These are phyloP conservation scores for Candida yuanshanica DNA, from an alignment of 805 yeast species.

Conservation along the genomic window DNA sequence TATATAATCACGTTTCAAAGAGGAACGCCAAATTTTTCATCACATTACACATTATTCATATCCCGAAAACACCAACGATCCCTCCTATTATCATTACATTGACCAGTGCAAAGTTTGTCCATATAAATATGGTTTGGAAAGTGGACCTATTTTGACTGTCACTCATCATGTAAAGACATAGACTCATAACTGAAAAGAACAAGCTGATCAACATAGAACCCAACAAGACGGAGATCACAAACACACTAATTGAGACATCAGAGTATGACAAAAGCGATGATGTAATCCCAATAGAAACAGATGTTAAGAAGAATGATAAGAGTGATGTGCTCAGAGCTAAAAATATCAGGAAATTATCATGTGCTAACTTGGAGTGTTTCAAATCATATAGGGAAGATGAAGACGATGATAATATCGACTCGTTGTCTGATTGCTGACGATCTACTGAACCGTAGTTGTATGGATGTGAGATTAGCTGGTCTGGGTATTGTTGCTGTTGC, in stretches of 20 bases:
- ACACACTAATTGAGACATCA: conserved; percentile 17
- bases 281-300: conserved; percentile 39
- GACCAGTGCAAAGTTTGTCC: conserved; percentile 34
- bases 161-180: conserved; percentile 40
- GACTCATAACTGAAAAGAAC: conserved; percentile 35
- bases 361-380: conserved; percentile 18
- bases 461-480: background rate
- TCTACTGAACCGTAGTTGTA: conserved; percentile 1
- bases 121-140: conserved; percentile 39
- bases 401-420: conserved; percentile 11
- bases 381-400: conserved; percentile 1
- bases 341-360: conserved; percentile 39
- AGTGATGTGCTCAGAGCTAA: conserved; percentile 36
- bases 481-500: background rate
- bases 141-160: conserved; percentile 19
- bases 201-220: conserved; percentile 38
- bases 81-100: conserved; percentile 41
- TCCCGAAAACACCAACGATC: conserved; percentile 28
- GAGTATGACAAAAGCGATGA: conserved; percentile 22
- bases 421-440: conserved; percentile 9
- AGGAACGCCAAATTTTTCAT: conserved; percentile 2
- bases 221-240: conserved; percentile 29
- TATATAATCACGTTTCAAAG: too few species aligned
- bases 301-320: conserved; percentile 36
- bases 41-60: conserved; percentile 5